Evolutionary conservation across 208 protist species (phyloP), one percentile per base, ranked within the genome.

Genomic region (Borovskyia barvae): DNA sequence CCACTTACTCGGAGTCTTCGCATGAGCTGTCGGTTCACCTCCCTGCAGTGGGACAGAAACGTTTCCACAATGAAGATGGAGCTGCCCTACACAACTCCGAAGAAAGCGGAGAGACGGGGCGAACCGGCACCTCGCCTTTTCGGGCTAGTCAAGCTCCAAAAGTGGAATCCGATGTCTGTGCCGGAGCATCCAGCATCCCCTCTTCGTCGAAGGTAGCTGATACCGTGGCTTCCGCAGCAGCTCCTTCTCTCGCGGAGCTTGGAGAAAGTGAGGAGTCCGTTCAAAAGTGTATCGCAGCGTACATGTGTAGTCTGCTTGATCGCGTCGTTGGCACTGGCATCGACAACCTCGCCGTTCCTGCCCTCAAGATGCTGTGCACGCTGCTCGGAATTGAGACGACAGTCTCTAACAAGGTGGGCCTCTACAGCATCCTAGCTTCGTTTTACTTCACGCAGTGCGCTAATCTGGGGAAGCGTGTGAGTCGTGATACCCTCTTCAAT

Each of bases 391-490:
- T 92, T 19, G 43, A 46, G n/a, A 82, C 83, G 0, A 59, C 66
- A 8, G 54, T 72, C 8, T 75, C 60, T 11, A 80, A 64, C 51
- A 92, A 92, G 56, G 53, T 75, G 32, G 66, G 55, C 1, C 57
- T 91, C 43, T 94, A 94, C 72, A 94, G 76, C 72, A 83, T 65
- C 5, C 72, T 94, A 1, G 82, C 88, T 17, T 79, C 53, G 42
- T 92, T 90, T 63, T 75, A 94, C 72, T 94, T 82, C 70, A 89
- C 72, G 12, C 42, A 94, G 28, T 94, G 85, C 63, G 88, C 85
- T 45, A 86, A 83, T 59, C 61, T 94, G 12, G 85, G 85, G 9
- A 94, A 94, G 64, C 78, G 88, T 17, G 87, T 94, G 35, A 85
- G 78, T 62, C 43, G 72, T n/a, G 45, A 76, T 50, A 78, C 77